Percentiles rank a stretch among this genome's conserved stretches.
Evolutionary conservation across 192 early-diverging fungal genomes (phyloP).

Genomic region (Umbelopsis isabellina): DNA sequence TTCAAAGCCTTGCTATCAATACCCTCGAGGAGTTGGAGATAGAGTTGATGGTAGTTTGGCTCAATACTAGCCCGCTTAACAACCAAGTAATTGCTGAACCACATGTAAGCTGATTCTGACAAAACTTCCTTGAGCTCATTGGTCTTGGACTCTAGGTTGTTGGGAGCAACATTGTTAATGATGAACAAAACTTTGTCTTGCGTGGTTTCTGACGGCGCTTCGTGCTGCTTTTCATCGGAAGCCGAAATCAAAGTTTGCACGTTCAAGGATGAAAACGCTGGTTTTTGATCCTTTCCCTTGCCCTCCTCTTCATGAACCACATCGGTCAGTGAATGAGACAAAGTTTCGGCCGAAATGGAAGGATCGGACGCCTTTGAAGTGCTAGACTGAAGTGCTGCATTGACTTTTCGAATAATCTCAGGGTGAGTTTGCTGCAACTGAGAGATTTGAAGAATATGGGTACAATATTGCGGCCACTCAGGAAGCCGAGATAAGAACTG

Average conservation of each 20-base stretch:
- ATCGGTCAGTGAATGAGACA: not conserved
- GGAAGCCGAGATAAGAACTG: constrained; percentile 83
- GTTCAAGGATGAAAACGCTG: constrained; percentile 65
- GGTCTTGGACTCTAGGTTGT: constrained; percentile 81
- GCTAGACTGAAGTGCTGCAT: constrained; percentile 44
- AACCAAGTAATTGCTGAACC: constrained; percentile 96
- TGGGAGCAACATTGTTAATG: constrained; percentile 92
- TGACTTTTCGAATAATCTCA: constrained; percentile 72
- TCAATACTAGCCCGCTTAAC: constrained; percentile 96
- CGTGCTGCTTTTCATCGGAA: constrained; percentile 27
- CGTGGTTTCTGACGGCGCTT: constrained; percentile 60
- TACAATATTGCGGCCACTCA: constrained; percentile 92
- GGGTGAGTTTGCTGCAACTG: constrained; percentile 79
- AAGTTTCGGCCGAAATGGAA: constrained; percentile 3
- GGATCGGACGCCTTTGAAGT: constrained; percentile 18
- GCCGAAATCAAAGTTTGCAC: constrained; percentile 38
- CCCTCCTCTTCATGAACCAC: constrained; percentile 21
- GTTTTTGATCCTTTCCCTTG: constrained; percentile 21
- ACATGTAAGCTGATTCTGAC: constrained; percentile 65
- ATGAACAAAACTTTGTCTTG: constrained; percentile 97
- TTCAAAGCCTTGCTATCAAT: constrained; percentile 69
- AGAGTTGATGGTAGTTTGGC: constrained; percentile 95
- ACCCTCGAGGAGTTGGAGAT: constrained; percentile 81
- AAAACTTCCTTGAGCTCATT: constrained; percentile 78
- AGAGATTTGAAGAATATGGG: constrained; percentile 80